Percentiles rank a stretch among this genome's conserved stretches.
These are phyloP conservation scores for Tanozyma kutaoensis DNA, from an alignment of 805 yeast species.

Conservation along the genomic window DNA sequence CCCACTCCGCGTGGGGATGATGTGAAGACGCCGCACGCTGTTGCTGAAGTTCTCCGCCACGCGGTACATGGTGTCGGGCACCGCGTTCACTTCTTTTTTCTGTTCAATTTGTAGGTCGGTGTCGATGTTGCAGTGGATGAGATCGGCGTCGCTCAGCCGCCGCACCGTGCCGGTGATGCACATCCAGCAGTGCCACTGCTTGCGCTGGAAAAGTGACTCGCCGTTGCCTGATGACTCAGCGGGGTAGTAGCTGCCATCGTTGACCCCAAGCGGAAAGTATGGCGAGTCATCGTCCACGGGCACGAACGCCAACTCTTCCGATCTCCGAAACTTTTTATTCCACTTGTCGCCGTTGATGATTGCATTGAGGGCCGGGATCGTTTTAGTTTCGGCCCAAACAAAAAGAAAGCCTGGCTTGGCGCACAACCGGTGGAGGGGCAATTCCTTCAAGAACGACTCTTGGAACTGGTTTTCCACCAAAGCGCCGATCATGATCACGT, in stretches of 20 bases:
- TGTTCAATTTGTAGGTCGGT: slow-evolving; percentile 72
- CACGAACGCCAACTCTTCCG: slow-evolving; percentile 79
- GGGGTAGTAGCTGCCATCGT: slow-evolving; percentile 9
- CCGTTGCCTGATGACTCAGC: slow-evolving; percentile 5
- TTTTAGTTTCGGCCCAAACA: slow-evolving; percentile 75
- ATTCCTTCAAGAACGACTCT: slow-evolving; percentile 41
- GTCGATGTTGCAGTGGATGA: slow-evolving; percentile 86
- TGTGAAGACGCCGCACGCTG: slow-evolving; percentile 72
- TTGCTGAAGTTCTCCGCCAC: slow-evolving; percentile 84
- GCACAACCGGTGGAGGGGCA: slow-evolving; percentile 64
- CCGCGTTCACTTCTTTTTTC: slow-evolving; percentile 10
- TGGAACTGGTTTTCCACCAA: slow-evolving; percentile 62
- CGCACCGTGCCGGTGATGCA: slow-evolving; percentile 91
- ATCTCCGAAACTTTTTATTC: slow-evolving; percentile 63
- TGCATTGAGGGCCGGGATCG: slow-evolving; percentile 49
- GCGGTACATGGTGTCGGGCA: slow-evolving; percentile 63
- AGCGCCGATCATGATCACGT: slow-evolving; percentile 87
- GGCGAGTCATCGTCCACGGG: slow-evolving; percentile 56
- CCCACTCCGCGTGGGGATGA: slow-evolving; percentile 65
- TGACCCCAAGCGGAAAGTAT: slow-evolving; percentile 43
- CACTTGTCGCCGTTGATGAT: slow-evolving; percentile 36
- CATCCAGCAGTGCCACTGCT: slow-evolving; percentile 98
- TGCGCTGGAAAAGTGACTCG: slow-evolving; percentile 39
- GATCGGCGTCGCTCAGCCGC: slow-evolving; percentile 68
- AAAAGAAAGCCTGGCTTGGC: slow-evolving; percentile 79